Conservation (phyloP, 345 rosid genomes). For the Eucalyptus paniculata region DNA sequence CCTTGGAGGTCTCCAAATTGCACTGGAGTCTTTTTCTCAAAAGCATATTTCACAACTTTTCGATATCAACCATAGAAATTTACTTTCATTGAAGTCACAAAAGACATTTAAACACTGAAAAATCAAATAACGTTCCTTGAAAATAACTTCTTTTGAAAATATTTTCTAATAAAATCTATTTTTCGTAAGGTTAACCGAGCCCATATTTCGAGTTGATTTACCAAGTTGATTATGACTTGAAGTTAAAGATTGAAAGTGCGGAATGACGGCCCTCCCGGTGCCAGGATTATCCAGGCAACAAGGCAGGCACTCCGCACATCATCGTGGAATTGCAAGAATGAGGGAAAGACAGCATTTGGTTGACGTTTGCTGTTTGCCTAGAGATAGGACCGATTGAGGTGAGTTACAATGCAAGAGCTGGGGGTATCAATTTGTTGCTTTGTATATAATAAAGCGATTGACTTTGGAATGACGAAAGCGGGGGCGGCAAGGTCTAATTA, state of each 20-base stretch:
- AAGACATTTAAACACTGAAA: background rate
- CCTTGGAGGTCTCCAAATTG: background rate
- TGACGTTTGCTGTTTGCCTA: background rate
- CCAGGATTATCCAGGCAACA: background rate
- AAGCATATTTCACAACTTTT: background rate
- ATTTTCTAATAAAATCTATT: accelerated
- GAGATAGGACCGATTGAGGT: background rate
- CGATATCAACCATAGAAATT: accelerated
- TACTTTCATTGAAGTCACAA: background rate
- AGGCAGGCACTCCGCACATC: background rate
- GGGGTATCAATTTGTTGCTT: background rate
- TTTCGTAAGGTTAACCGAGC: too few species aligned
- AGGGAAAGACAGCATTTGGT: background rate
- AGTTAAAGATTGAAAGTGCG: too few species aligned
- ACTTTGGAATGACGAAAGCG: too few species aligned
- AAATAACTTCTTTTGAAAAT: too few species aligned
- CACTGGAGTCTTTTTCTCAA: background rate
- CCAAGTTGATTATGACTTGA: background rate
- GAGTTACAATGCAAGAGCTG: background rate
- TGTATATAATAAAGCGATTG: too few species aligned
- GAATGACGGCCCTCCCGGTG: too few species aligned
- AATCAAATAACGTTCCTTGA: too few species aligned
- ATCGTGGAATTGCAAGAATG: background rate
- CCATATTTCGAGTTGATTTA: background rate
- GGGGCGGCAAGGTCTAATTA: too few species aligned